These are phyloP conservation scores for Acanthamoeba healyi DNA, from an alignment of 208 protist species.

Conservation along the genomic window DNA sequence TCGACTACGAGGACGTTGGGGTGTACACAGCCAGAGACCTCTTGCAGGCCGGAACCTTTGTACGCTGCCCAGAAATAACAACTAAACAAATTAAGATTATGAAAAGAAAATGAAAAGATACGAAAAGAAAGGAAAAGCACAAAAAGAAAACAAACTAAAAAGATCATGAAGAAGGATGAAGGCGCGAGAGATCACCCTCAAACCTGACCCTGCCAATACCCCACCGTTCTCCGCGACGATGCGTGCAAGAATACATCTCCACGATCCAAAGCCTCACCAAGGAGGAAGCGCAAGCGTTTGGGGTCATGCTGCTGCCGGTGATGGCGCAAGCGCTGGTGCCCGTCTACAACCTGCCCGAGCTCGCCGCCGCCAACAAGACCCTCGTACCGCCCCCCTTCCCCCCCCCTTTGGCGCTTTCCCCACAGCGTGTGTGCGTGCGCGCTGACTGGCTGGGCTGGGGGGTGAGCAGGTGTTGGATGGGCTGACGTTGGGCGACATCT, in stretches of 20 bases:
- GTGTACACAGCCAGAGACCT: background rate
- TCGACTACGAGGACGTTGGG: background rate
- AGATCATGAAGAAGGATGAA: no score
- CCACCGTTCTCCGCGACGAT: background rate
- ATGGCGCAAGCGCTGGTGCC: background rate
- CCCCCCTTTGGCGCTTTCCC: background rate
- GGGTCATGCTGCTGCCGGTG: background rate
- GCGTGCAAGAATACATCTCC: background rate
- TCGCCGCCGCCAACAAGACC: background rate
- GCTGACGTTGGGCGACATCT: background rate
- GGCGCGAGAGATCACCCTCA: no score
- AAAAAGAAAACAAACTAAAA: no score
- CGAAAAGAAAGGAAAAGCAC: no score
- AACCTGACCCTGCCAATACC: background rate
- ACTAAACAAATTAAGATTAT: no score
- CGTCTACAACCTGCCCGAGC: background rate
- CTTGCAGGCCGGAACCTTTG: no score
- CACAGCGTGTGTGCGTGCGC: no score
- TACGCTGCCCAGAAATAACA: no score
- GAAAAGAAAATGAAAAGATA: no score
- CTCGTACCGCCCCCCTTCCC: background rate
- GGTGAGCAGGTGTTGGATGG: background rate
- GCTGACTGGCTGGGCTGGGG: no score
- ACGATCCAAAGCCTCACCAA: background rate
- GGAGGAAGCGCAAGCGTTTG: background rate